phyloP scores from a whole-genome alignment of 768 basidiomycete genomes.

The Macrolepiota dolichaula region DNA sequence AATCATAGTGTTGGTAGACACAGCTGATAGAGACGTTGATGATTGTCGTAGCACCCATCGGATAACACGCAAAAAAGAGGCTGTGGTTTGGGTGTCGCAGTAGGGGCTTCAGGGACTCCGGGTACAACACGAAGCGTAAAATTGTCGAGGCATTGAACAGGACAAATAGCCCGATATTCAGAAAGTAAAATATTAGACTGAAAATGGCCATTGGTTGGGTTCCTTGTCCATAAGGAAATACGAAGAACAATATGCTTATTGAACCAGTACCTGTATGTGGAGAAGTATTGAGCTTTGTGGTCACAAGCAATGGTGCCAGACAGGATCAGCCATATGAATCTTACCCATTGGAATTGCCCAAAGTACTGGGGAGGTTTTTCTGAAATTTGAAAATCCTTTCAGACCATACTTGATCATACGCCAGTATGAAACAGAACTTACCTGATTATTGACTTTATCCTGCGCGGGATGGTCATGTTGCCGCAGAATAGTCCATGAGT shows the following conservation, averaged over 20 bases:
- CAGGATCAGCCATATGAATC: background rate
- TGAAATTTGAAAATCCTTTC: slow-evolving; percentile 12
- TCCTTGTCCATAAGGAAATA: slow-evolving; percentile 50
- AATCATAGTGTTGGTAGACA: slow-evolving; percentile 38
- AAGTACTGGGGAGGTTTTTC: slow-evolving; percentile 39
- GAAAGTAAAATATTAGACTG: slow-evolving; percentile 49
- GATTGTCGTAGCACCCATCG: slow-evolving; percentile 62
- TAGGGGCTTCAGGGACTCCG: slow-evolving; percentile 38
- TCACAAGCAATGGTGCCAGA: background rate
- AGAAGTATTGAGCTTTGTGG: background rate
- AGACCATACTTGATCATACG: background rate
- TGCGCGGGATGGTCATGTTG: background rate
- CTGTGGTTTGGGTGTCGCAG: slow-evolving; percentile 43
- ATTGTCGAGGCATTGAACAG: slow-evolving; percentile 42
- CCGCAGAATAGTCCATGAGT: background rate
- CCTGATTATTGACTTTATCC: slow-evolving; percentile 9
- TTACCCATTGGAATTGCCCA: slow-evolving; percentile 44
- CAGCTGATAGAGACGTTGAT: slow-evolving; percentile 47
- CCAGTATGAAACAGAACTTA: background rate
- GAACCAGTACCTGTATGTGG: slow-evolving; percentile 37
- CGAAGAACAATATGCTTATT: slow-evolving; percentile 52
- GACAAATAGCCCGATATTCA: slow-evolving; percentile 55
- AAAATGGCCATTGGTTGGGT: slow-evolving; percentile 35
- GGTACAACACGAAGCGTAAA: slow-evolving; percentile 52
- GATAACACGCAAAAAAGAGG: slow-evolving; percentile 43